A percentile compares a stretch with the other conserved stretches of the same genome.
Evolutionary conservation across 768 basidiomycete species (phyloP).

Genomic region (Russula brevipes): DNA sequence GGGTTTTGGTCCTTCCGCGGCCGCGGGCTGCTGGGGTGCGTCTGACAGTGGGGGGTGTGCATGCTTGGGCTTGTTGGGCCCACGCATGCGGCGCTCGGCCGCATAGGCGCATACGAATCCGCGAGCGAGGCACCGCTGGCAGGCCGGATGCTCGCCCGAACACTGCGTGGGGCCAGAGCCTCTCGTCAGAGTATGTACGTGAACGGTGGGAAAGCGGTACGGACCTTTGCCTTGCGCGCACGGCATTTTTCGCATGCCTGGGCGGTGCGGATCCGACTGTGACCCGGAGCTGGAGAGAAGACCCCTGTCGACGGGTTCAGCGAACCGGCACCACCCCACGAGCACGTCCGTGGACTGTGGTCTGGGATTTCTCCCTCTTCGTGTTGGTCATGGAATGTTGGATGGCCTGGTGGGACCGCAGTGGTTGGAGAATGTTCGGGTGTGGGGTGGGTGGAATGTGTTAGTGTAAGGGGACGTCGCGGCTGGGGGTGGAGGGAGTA

Average conservation of each 20-base stretch:
- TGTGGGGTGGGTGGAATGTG: not conserved
- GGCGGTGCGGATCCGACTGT: slow-evolving; percentile 60
- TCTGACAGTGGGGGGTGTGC: not conserved
- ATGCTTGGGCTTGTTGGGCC: slow-evolving; percentile 53
- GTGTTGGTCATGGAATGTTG: not conserved
- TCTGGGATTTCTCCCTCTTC: not conserved
- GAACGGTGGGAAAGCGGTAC: slow-evolving; percentile 19
- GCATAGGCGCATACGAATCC: slow-evolving; percentile 63
- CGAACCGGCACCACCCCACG: slow-evolving; percentile 41
- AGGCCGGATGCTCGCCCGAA: slow-evolving; percentile 64
- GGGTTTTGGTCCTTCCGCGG: not conserved
- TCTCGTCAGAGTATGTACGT: not conserved
- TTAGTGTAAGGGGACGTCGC: not conserved
- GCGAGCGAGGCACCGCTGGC: slow-evolving; percentile 56
- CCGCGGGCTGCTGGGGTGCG: not conserved
- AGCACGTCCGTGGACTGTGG: not conserved
- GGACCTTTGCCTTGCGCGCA: slow-evolving; percentile 66
- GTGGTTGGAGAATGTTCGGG: not conserved
- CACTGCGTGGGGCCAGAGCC: slow-evolving; percentile 40
- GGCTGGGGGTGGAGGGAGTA: not conserved
- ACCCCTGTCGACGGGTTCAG: slow-evolving; percentile 62
- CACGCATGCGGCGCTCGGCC: slow-evolving; percentile 57
- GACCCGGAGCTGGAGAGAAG: slow-evolving; percentile 59
- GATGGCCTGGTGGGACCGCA: not conserved
- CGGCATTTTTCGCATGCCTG: slow-evolving; percentile 77